Percentiles rank a stretch among this genome's conserved stretches.
Evolutionary conservation across 345 rosid species (phyloP).

Genomic region (Syzygium jambos): DNA sequence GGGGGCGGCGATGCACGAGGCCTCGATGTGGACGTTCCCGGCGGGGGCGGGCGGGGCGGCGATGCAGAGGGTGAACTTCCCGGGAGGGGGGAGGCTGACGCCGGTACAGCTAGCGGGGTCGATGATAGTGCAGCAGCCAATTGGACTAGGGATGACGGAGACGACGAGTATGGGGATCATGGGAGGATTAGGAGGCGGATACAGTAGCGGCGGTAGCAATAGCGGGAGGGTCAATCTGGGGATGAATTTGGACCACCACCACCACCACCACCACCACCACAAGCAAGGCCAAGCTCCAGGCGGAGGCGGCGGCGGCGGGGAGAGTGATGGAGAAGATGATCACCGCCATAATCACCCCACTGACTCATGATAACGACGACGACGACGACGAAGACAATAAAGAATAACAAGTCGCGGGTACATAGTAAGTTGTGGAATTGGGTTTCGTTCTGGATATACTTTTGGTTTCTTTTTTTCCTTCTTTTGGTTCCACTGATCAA

Average conservation of each 20-base stretch:
- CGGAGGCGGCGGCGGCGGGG: background rate
- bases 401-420: background rate
- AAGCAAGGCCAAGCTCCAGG: slow-evolving; percentile 32
- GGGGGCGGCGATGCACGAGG: slow-evolving; percentile 12
- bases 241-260: slow-evolving; percentile 48
- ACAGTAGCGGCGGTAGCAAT: slow-evolving; percentile 3
- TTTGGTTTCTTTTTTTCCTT: background rate
- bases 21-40: slow-evolving; percentile 76
- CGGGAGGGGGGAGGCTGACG: slow-evolving; percentile 36
- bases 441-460: background rate
- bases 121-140: slow-evolving; percentile 52
- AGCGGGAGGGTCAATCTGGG: slow-evolving; percentile 34
- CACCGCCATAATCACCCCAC: background rate
- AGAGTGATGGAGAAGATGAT: slow-evolving; percentile 42
- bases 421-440: background rate
- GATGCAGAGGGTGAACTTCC: slow-evolving; percentile 59
- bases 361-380: background rate
- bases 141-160: slow-evolving; percentile 56
- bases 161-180: slow-evolving; percentile 38
- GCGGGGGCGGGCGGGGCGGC: slow-evolving; percentile 23
- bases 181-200: slow-evolving; percentile 17
- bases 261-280: slow-evolving; percentile 21
- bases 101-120: slow-evolving; percentile 54
- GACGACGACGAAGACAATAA: slow-evolving; percentile 3
- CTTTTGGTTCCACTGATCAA: background rate